These are phyloP conservation scores for Penicillium brevicompactum DNA, from an alignment of 2,329 filamentous ascomycete species.

Conservation along the genomic window DNA sequence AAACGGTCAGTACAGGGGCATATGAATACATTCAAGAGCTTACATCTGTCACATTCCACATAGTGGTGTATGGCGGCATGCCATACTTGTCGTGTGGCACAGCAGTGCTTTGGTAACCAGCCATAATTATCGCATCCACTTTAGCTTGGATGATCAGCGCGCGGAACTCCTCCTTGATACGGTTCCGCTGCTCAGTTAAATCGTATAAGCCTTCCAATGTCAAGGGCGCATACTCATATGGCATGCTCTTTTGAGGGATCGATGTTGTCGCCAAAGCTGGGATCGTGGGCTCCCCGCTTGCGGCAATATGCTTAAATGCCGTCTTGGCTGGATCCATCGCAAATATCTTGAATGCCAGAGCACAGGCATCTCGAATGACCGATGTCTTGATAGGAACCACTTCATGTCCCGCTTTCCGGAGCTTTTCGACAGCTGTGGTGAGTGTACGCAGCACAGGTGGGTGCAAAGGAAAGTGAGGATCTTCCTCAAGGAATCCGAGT, in stretches of 20 bases:
- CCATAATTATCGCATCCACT: slow-evolving; percentile 54
- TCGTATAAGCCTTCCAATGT: slow-evolving; percentile 45
- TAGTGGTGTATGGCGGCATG: slow-evolving; percentile 37
- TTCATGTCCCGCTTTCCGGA: slow-evolving; percentile 10
- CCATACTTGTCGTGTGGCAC: slow-evolving; percentile 53
- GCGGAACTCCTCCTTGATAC: slow-evolving; percentile 43
- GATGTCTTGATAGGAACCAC: slow-evolving; percentile 3
- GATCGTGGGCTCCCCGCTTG: slow-evolving; percentile 42
- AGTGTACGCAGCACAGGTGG: slow-evolving; percentile 18
- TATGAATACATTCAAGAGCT: slow-evolving; percentile 18
- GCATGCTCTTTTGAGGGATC: slow-evolving; percentile 15
- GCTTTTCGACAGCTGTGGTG: slow-evolving; percentile 2
- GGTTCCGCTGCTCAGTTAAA: slow-evolving; percentile 42
- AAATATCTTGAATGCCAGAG: slow-evolving; percentile 14
- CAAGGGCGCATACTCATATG: slow-evolving; percentile 15
- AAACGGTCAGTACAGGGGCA: not conserved
- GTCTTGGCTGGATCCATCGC: slow-evolving; percentile 19
- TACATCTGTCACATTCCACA: slow-evolving; percentile 55
- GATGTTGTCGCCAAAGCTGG: slow-evolving; percentile 19
- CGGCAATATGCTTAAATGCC: slow-evolving; percentile 32
- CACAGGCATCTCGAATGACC: slow-evolving; percentile 9
- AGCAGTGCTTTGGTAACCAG: slow-evolving; percentile 53
- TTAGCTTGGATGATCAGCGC: slow-evolving; percentile 41
- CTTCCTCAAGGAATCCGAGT: slow-evolving; percentile 16
- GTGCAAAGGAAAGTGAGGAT: slow-evolving; percentile 18